phyloP scores from a whole-genome alignment of 805 yeast genomes.

The Starmera caribaea region DNA sequence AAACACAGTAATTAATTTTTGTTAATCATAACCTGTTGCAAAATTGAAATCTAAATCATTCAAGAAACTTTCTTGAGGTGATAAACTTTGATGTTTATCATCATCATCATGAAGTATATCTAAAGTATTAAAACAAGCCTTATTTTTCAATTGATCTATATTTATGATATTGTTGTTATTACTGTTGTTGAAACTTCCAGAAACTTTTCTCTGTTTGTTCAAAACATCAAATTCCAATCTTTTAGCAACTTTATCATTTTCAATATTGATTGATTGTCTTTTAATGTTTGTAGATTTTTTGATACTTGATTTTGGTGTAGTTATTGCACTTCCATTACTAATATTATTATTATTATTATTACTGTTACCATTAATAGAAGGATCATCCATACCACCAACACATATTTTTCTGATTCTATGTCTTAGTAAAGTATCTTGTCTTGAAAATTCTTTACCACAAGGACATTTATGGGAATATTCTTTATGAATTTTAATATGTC shows the following conservation, averaged over 20 bases:
- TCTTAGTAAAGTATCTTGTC: slow-evolving; percentile 80
- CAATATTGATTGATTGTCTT: slow-evolving; percentile 2
- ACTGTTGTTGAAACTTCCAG: background rate
- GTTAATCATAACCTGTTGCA: background rate
- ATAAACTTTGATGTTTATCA: slow-evolving; percentile 2
- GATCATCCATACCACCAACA: slow-evolving; percentile 47
- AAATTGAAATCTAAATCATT: slow-evolving; percentile 9
- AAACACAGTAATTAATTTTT: too few species aligned
- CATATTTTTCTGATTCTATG: slow-evolving; percentile 78
- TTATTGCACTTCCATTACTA: background rate
- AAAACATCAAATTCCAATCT: slow-evolving; percentile 11
- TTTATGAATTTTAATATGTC: slow-evolving; percentile 83
- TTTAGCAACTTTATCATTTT: slow-evolving; percentile 14
- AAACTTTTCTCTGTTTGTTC: background rate
- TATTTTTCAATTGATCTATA: background rate
- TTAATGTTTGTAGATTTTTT: background rate
- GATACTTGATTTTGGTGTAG: background rate
- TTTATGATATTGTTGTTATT: background rate
- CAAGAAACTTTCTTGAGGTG: slow-evolving; percentile 3
- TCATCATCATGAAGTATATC: slow-evolving; percentile 3
- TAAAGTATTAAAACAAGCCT: slow-evolving; percentile 1
- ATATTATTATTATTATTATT: background rate
- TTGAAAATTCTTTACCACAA: slow-evolving; percentile 89
- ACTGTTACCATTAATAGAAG: slow-evolving; percentile 4
- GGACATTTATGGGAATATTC: slow-evolving; percentile 67